Conservation (phyloP, 495 filamentous ascomycete genomes). For the Ramalina peruviana region DNA sequence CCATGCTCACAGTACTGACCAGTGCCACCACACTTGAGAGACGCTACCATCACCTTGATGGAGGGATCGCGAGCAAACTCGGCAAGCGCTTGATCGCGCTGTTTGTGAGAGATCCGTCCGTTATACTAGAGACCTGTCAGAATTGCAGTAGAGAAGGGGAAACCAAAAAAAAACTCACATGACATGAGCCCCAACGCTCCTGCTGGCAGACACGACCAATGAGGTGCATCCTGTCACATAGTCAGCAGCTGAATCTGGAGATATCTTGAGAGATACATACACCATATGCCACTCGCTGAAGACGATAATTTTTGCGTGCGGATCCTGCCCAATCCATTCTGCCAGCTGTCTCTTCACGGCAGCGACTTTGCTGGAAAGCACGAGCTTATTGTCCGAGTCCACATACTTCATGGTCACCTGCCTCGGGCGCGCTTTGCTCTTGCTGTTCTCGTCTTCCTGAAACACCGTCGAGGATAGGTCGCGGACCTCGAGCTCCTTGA, state of each 20-base stretch:
- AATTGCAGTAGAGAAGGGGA: neutral
- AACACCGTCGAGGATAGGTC: neutral
- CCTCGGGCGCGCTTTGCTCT: neutral
- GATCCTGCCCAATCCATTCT: conserved; percentile 22
- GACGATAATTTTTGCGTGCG: conserved; percentile 26
- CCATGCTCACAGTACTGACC: neutral
- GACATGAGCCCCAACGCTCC: conserved; percentile 16
- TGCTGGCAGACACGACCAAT: conserved; percentile 17
- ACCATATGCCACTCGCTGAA: conserved; percentile 25
- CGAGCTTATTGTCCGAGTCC: conserved; percentile 4
- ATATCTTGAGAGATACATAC: neutral
- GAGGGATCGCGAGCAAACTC: conserved; percentile 19
- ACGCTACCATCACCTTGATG: conserved; percentile 27
- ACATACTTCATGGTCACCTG: conserved; percentile 16
- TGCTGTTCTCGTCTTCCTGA: neutral
- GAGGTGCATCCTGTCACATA: conserved; percentile 18
- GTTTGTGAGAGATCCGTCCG: conserved; percentile 17
- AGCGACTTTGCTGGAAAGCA: conserved; percentile 9
- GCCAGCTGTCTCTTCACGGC: conserved; percentile 15
- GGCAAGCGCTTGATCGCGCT: conserved; percentile 20
- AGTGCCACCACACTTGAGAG: conserved; percentile 31
- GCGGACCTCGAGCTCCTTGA: conserved; percentile 8
- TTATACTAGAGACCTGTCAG: conserved; percentile 17
- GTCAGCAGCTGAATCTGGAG: neutral
- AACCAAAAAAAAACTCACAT: neutral